phyloP scores from a whole-genome alignment of 2,329 filamentous ascomycete species.

The Orbilia oligospora region DNA sequence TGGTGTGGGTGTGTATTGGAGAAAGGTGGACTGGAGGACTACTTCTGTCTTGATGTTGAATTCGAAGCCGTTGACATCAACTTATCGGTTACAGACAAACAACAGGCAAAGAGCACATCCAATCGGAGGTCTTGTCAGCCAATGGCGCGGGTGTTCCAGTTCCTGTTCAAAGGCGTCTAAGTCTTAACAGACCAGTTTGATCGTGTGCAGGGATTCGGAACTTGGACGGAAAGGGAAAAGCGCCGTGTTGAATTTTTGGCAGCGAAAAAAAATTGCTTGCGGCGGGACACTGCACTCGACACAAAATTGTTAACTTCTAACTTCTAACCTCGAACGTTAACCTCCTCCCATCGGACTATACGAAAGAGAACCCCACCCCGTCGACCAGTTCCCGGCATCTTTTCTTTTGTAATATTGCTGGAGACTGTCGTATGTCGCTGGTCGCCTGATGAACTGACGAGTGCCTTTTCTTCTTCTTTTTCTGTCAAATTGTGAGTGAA shows the following conservation, averaged over 20 bases:
- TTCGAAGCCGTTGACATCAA: conserved; percentile 35
- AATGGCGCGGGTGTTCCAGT: not conserved
- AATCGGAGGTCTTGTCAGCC: conserved; percentile 41
- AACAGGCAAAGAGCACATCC: conserved; percentile 11
- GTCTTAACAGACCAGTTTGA: not conserved
- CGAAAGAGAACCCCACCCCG: not conserved
- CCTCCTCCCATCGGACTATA: conserved; percentile 4
- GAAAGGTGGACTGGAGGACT: not conserved
- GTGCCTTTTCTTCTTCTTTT: conserved; percentile 1
- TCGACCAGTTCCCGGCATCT: conserved; percentile 5
- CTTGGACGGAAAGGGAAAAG: conserved; percentile 39
- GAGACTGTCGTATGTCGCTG: conserved; percentile 11
- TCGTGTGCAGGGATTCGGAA: conserved; percentile 13
- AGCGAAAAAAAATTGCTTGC: conserved; percentile 52
- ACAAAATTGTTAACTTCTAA: conserved; percentile 41
- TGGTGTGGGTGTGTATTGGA: not conserved
- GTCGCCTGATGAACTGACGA: conserved; percentile 49
- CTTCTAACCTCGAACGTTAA: conserved; percentile 29
- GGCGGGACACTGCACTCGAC: conserved; percentile 41
- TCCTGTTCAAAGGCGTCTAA: not conserved
- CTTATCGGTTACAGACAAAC: not conserved
- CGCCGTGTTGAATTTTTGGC: conserved; percentile 49
- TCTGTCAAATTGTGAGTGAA: conserved; percentile 15
- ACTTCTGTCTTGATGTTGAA: conserved; percentile 6
- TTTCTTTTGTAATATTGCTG: conserved; percentile 27